Conservation (phyloP, 1,139 yeast genomes). For the Zhuliangozyma blackwelliae region DNA sequence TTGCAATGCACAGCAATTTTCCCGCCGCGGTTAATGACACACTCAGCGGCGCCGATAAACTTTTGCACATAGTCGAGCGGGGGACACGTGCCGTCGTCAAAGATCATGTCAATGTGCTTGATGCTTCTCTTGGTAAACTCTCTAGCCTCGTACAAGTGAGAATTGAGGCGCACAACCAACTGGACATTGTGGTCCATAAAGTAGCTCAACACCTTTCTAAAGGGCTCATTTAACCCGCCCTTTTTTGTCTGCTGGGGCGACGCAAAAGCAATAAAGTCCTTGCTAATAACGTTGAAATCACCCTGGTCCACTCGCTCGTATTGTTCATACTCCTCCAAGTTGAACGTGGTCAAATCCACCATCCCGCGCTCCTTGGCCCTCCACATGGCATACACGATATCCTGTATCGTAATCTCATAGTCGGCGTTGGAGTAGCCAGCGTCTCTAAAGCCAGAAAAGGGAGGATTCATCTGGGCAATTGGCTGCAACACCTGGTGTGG, state of each 20-base stretch:
- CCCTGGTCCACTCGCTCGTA: conserved; percentile 97
- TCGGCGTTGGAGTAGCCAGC: conserved; percentile 97
- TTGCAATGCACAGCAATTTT: conserved; percentile 97
- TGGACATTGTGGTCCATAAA: conserved; percentile 73
- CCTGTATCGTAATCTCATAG: conserved; percentile 89
- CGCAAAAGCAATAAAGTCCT: conserved; percentile 95
- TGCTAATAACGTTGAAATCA: conserved; percentile 86
- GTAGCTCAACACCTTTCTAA: conserved; percentile 73
- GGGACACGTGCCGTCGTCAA: conserved; percentile 98
- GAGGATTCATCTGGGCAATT: conserved; percentile 86
- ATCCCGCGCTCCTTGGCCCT: conserved; percentile 93
- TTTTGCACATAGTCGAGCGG: conserved; percentile 87
- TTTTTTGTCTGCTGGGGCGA: conserved; percentile 76
- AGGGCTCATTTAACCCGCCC: conserved; percentile 62
- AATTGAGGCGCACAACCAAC: conserved; percentile 85
- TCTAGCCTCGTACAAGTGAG: conserved; percentile 78
- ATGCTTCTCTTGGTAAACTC: conserved; percentile 83
- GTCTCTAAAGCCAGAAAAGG: conserved; percentile 91
- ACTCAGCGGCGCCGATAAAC: conserved; percentile 92
- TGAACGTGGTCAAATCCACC: conserved; percentile 82
- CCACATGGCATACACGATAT: conserved; percentile 95
- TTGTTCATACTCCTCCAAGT: conserved; percentile 88
- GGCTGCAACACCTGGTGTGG: conserved; percentile 98
- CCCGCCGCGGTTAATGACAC: conserved; percentile 77
- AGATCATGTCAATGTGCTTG: conserved; percentile 89